Evolutionary conservation across 2,329 filamentous ascomycete species (phyloP), one percentile per base, ranked within the genome.

Genomic region (Aspergillus alliaceus): DNA sequence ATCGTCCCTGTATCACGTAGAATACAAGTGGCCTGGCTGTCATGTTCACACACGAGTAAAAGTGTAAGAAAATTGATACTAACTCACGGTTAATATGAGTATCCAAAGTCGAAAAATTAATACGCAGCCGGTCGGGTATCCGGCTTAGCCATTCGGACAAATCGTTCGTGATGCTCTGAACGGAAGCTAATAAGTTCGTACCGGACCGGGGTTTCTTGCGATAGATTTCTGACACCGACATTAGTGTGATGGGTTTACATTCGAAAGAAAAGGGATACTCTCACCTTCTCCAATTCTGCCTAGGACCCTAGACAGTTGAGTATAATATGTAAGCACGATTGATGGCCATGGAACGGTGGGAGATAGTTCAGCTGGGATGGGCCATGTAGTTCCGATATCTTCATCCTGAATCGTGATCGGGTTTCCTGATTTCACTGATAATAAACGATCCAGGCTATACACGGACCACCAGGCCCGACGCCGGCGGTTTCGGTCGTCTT

Each of bases 11-110:
- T 7, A 83, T 80, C 2, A 84, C 77, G 59, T 83, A 78, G 58
- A 84, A 83, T 0, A 85, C 72, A 24, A 84, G 68, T 1, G 82
- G 82, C 4, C 82, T 72, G 0, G 78, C 80, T 0, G 82, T 82
- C 81, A 85, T 84, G 61, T 84, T 83, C 63, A 84, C 78, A 64
- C 82, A 84, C 42, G 83, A 82, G 58, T 83, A 83, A 61, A 84
- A 84, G 60, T 85, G 82, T 22, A 83, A 68, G 53, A 82, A 79
- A 3, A 79, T 80, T 1, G 80, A 82, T 4, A 84, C 79, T 9
- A 75, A 77, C 66, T 83, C 81, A 12, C 81, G 79, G 39, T 76
- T 77, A 44, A 80, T 75, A 32, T 69, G 67, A 5, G 62, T 61
- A 54, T 76, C 75, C 6, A 81, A 73, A 3, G 70, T 74, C 1